Conservation (phyloP, 331 rosid species). For the Telfairia occidentalis region DNA sequence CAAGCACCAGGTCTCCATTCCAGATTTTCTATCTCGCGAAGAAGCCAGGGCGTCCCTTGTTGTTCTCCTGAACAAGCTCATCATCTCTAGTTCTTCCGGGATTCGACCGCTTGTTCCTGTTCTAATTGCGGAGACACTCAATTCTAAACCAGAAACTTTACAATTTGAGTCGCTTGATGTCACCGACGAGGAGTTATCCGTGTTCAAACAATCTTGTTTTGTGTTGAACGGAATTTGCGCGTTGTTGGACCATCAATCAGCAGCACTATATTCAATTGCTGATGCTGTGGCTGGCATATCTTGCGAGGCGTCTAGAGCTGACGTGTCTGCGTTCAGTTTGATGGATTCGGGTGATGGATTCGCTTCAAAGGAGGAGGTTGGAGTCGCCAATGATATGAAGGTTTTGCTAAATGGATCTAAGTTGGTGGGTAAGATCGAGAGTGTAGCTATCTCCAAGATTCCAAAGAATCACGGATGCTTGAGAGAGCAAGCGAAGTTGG, state of each 20-base stretch:
- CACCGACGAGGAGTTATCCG: slow-evolving; percentile 33
- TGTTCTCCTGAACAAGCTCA: slow-evolving; percentile 54
- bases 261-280: slow-evolving; percentile 33
- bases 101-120: slow-evolving; percentile 29
- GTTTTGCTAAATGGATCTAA: slow-evolving; percentile 70
- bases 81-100: slow-evolving; percentile 22
- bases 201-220: slow-evolving; percentile 19
- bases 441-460: slow-evolving; percentile 26
- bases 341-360: slow-evolving; percentile 71
- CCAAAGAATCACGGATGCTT: slow-evolving; percentile 47
- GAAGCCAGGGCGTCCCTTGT: slow-evolving; percentile 43
- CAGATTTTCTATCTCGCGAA: slow-evolving; percentile 26
- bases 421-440: slow-evolving; percentile 48
- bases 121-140: slow-evolving; percentile 35
- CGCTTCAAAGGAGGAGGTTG: slow-evolving; percentile 57
- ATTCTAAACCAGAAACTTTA: slow-evolving; percentile 13
- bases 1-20: slow-evolving; percentile 25
- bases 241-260: slow-evolving; percentile 40
- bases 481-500: slow-evolving; percentile 42
- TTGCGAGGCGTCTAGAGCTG: slow-evolving; percentile 68
- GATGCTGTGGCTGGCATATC: slow-evolving; percentile 64
- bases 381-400: slow-evolving; percentile 69
- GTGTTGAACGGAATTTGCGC: slow-evolving; percentile 39
- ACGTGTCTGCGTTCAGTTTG: slow-evolving; percentile 41
- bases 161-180: slow-evolving; percentile 24